These are phyloP conservation scores for Arthrinium phaeospermum DNA, from an alignment of 2,329 filamentous ascomycete genomes.

Conservation along the genomic window DNA sequence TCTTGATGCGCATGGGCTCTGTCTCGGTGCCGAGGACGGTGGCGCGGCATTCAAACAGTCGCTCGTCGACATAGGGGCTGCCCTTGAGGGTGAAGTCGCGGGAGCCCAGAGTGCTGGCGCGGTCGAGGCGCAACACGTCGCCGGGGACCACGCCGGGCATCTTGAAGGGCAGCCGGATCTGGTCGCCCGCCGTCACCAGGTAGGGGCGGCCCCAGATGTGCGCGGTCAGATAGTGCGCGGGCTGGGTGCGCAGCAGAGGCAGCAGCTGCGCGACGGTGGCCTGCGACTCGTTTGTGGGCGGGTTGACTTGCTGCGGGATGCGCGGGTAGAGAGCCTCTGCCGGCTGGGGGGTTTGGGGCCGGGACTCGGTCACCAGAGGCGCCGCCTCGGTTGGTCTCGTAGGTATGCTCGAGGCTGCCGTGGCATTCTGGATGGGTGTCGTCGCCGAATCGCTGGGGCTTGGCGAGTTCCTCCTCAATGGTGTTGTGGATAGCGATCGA, in stretches of 20 bases:
- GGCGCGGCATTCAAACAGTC: conserved; percentile 83
- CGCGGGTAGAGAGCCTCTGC: conserved; percentile 22
- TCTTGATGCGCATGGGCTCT: conserved; percentile 76
- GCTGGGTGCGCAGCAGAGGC: conserved; percentile 74
- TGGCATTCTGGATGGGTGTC: conserved; percentile 24
- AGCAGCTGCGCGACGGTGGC: conserved; percentile 58
- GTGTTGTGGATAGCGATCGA: conserved; percentile 37
- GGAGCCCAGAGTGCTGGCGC: conserved; percentile 81
- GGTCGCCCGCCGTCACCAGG: conserved; percentile 78
- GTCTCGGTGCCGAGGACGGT: conserved; percentile 84
- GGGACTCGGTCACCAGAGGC: conserved; percentile 19
- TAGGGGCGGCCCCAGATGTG: conserved; percentile 83
- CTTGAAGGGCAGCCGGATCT: conserved; percentile 77
- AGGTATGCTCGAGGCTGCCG: background rate
- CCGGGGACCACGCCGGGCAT: conserved; percentile 80
- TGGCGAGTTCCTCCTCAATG: conserved; percentile 21
- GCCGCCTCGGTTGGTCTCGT: conserved; percentile 10
- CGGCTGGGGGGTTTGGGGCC: background rate
- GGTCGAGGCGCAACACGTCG: conserved; percentile 86
- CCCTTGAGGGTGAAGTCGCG: conserved; percentile 91
- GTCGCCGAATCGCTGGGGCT: conserved; percentile 19
- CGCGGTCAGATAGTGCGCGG: conserved; percentile 77
- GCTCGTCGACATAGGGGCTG: conserved; percentile 80
- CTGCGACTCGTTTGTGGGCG: conserved; percentile 54
- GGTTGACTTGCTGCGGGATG: conserved; percentile 33